phyloP scores from a whole-genome alignment of 176 grass and related monocot genomes.

The Poa annua region DNA sequence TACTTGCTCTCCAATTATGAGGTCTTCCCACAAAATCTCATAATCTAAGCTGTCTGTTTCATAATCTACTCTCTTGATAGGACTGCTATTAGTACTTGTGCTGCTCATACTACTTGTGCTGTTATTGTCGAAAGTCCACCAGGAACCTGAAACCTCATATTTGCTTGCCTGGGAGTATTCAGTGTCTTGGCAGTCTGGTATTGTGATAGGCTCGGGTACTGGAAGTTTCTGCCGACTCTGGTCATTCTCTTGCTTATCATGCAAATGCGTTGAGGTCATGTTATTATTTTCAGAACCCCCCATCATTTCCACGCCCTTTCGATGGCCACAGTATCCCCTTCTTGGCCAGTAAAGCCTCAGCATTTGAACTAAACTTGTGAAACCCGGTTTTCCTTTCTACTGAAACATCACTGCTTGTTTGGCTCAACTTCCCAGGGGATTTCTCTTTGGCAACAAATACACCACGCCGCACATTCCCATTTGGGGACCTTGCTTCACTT shows the following conservation, averaged over 20 bases:
- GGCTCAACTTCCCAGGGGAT: slow-evolving; percentile 39
- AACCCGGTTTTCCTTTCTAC: slow-evolving; percentile 56
- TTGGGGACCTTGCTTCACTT: slow-evolving; percentile 49
- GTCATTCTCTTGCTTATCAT: slow-evolving; percentile 64
- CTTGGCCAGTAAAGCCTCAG: slow-evolving; percentile 64
- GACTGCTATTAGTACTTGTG: slow-evolving; percentile 65
- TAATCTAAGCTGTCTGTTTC: slow-evolving; percentile 83
- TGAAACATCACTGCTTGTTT: slow-evolving; percentile 63
- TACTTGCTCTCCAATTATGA: slow-evolving; percentile 80
- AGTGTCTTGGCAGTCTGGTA: slow-evolving; percentile 46
- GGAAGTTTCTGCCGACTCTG: slow-evolving; percentile 29
- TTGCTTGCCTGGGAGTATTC: slow-evolving; percentile 42
- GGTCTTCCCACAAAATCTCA: slow-evolving; percentile 92
- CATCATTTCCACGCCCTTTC: slow-evolving; percentile 61
- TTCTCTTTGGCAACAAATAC: slow-evolving; percentile 31
- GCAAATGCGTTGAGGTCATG: slow-evolving; percentile 44
- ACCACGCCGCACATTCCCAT: slow-evolving; percentile 25
- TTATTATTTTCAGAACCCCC: slow-evolving; percentile 49
- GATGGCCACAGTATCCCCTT: slow-evolving; percentile 75
- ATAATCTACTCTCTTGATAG: slow-evolving; percentile 61
- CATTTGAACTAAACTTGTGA: slow-evolving; percentile 68
- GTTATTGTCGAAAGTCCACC: slow-evolving; percentile 75
- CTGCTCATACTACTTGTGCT: slow-evolving; percentile 76
- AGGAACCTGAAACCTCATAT: slow-evolving; percentile 65
- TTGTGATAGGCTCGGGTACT: slow-evolving; percentile 47